Base-by-base conservation (phyloP, 2,329 filamentous ascomycete genomes). In the Ophiostoma tasmaniense region DNA sequence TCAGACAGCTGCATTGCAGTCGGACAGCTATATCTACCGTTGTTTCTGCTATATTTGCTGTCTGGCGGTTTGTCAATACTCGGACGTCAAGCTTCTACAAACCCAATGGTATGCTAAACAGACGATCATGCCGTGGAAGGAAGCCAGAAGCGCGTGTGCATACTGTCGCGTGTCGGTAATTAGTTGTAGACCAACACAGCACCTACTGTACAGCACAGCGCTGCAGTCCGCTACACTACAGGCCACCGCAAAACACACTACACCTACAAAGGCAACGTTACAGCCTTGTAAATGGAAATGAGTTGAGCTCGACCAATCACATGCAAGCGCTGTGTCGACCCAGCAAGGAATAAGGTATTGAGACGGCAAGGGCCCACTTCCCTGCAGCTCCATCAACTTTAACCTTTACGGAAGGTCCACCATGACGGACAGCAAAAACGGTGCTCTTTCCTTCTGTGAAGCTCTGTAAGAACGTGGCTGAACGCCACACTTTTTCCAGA, bases 221-320 rank as follows among this genome's bases (percentile, higher is more conserved):
- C n/a, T n/a, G n/a, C n/a, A n/a, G n/a, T n/a, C n/a, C n/a, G n/a
- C n/a, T n/a, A n/a, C n/a, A n/a, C n/a, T n/a, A n/a, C n/a, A n/a
- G n/a, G n/a, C n/a, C n/a, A n/a, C n/a, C n/a, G n/a, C n/a, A n/a
- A 11, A 45, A 45, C 42, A 45, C 20, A 45, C 42, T 45, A n/a
- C 42, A 45, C 42, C 42, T n/a, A 33, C 59, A 20, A 64, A 64
- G 61, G 61, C 61, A 64, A 64, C 61, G 61, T 64, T 64, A 64
- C 61, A 64, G 61, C 61, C 61, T 64, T 39, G 30, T 39, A 37
- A 64, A 37, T 30, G 55, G 55, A 64, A 64, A 37, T 37, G 30
- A 64, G 33, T 30, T 3, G 8, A 64, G 20, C 50, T 25, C 8
- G 50, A 14, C 61, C 61, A 64, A 64, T 64, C 61, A 64, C 14